These are phyloP conservation scores for Fusarium staphyleae DNA, from an alignment of 2,329 filamentous ascomycete species.

Conservation along the genomic window DNA sequence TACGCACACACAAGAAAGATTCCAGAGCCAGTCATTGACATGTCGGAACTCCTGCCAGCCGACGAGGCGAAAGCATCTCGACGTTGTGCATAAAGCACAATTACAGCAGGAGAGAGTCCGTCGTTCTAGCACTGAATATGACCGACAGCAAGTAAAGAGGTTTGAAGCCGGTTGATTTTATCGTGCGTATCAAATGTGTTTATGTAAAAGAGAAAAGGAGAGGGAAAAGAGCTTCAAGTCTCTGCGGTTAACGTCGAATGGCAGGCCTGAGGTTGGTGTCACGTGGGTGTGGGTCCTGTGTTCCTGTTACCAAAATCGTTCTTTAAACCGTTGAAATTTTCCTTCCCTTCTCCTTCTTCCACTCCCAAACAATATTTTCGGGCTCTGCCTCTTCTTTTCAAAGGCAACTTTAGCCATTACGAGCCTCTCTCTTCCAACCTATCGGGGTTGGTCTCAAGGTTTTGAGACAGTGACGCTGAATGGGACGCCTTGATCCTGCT, in stretches of 20 bases:
- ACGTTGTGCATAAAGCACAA: constrained; percentile 13
- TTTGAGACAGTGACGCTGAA: constrained; percentile 17
- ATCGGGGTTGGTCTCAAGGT: background rate
- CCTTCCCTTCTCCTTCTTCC: background rate
- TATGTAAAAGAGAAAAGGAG: constrained; percentile 40
- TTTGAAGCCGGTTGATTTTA: constrained; percentile 67
- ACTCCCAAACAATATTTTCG: constrained; percentile 10
- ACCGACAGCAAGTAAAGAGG: constrained; percentile 60
- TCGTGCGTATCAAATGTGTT: constrained; percentile 61
- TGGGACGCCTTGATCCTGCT: constrained; percentile 8
- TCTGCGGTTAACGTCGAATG: background rate
- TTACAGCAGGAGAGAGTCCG: constrained; percentile 38
- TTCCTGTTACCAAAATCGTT: background rate
- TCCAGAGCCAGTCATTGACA: background rate
- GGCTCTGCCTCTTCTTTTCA: background rate
- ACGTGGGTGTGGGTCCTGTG: constrained; percentile 40
- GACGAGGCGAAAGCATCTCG: constrained; percentile 36
- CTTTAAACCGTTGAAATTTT: constrained; percentile 27
- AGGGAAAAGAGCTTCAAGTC: constrained; percentile 6
- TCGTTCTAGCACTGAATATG: constrained; percentile 68
- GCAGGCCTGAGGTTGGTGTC: constrained; percentile 9
- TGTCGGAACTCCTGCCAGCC: constrained; percentile 45
- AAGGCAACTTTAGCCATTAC: constrained; percentile 23
- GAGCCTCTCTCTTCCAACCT: constrained; percentile 8
- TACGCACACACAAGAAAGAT: constrained; percentile 1